Percentiles rank a stretch among this genome's conserved stretches.
These are phyloP conservation scores for Tetraselmis striata DNA, from an alignment of 139 green algal genomes.

Conservation along the genomic window DNA sequence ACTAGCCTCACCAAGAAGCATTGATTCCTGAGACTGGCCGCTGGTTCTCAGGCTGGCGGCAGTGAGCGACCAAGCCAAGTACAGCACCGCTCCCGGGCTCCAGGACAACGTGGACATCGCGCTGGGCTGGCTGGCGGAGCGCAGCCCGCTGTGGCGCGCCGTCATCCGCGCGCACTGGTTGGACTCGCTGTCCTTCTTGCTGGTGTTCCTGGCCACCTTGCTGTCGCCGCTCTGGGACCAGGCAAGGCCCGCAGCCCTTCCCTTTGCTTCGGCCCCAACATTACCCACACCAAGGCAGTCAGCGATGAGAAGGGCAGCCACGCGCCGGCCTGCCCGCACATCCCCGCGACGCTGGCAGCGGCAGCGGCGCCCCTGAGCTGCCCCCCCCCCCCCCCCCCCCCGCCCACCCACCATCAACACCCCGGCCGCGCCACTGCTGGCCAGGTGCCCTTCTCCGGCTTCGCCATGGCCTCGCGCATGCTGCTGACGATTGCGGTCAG, in stretches of 20 bases:
- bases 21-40: no score
- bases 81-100: neutral
- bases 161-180: neutral
- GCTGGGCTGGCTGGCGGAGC: neutral
- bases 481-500: slow-evolving; percentile 51
- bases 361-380: no score
- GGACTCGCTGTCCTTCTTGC: neutral
- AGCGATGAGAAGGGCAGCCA: no score
- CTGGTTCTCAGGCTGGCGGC: neutral
- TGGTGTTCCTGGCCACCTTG: neutral
- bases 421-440: no score
- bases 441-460: slow-evolving; percentile 71
- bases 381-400: no score
- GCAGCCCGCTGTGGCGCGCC: neutral
- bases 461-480: slow-evolving; percentile 62
- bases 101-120: neutral
- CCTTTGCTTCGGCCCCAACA: no score
- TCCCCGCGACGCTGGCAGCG: no score
- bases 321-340: neutral
- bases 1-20: no score
- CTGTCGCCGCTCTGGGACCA: neutral
- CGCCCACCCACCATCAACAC: no score
- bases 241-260: neutral
- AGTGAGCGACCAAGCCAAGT: neutral
- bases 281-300: no score